Evolutionary conservation across 352 stramenopile genomes (phyloP).

Genomic region (Phytophthora parvispora): DNA sequence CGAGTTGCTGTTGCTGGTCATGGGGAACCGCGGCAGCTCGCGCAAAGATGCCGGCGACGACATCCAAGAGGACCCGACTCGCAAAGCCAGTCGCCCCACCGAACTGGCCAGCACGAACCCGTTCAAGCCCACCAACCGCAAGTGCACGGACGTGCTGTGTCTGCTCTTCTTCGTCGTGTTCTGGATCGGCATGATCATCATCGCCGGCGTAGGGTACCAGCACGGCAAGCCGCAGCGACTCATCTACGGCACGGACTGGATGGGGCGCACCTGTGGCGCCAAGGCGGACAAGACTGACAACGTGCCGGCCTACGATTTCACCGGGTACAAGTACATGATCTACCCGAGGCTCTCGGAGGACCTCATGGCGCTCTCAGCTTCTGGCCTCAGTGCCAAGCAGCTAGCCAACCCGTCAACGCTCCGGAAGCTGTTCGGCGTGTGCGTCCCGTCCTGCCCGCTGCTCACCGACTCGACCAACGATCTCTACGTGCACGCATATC

Average conservation of each 20-base stretch:
- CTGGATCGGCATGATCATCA: conserved; percentile 76
- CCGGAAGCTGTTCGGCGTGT: conserved; percentile 63
- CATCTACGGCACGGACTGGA: conserved; percentile 83
- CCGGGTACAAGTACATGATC: conserved; percentile 72
- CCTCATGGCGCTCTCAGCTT: conserved; percentile 39
- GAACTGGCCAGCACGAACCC: conserved; percentile 49
- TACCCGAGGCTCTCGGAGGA: conserved; percentile 79
- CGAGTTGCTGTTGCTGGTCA: conserved; percentile 1
- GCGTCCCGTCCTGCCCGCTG: conserved; percentile 59
- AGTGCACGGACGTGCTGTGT: conserved; percentile 81
- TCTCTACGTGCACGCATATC: conserved; percentile 73
- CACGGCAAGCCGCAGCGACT: conserved; percentile 79
- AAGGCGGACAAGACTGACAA: conserved; percentile 49
- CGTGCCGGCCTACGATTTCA: conserved; percentile 73
- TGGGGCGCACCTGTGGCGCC: conserved; percentile 72
- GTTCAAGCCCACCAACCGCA: conserved; percentile 79
- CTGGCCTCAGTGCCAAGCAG: conserved; percentile 16
- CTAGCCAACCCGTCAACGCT: conserved; percentile 39
- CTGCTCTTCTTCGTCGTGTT: conserved; percentile 68
- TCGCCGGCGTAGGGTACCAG: conserved; percentile 69
- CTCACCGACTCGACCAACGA: conserved; percentile 40
- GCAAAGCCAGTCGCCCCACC: not conserved
- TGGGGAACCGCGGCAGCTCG: conserved; percentile 38
- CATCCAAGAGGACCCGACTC: not conserved
- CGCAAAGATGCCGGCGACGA: conserved; percentile 18